Evolutionary conservation across 176 grass and related monocot species (phyloP).

Genomic region (Oryza rufipogon): DNA sequence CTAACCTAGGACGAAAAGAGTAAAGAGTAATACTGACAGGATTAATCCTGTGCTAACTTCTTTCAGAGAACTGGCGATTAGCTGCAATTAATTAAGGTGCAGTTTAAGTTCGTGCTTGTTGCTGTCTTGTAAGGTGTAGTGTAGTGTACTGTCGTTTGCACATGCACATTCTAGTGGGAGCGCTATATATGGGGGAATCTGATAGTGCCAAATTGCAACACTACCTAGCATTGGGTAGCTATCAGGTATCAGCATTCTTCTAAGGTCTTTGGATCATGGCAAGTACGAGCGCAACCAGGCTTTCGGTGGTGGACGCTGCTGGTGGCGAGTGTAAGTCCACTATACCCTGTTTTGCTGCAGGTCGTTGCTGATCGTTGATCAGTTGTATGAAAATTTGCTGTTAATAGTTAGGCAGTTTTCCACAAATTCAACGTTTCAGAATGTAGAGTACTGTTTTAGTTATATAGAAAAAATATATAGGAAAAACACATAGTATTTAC

Average conservation of each 20-base stretch:
- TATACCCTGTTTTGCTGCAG: background rate
- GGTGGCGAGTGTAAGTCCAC: background rate
- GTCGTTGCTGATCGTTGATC: background rate
- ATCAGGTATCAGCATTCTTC: background rate
- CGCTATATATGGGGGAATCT: conserved; percentile 1
- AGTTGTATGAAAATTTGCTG: background rate
- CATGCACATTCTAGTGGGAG: background rate
- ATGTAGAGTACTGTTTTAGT: no score
- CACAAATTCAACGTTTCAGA: background rate
- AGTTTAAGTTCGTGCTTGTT: background rate
- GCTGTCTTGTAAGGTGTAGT: background rate
- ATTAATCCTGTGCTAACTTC: background rate
- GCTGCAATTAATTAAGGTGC: background rate
- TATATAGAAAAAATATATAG: no score
- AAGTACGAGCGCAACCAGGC: background rate
- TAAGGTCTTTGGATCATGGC: background rate
- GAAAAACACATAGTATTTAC: no score
- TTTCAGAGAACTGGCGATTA: background rate
- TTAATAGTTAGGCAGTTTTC: background rate
- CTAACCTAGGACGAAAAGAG: background rate
- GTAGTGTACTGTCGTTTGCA: background rate
- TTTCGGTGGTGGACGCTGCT: background rate
- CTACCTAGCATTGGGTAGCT: background rate
- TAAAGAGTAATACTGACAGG: background rate
- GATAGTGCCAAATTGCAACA: background rate